Percentiles rank a stretch among this genome's conserved stretches.
Conservation (phyloP, 1,284 basidiomycete genomes). For the Stygiomarasmius scandens region DNA sequence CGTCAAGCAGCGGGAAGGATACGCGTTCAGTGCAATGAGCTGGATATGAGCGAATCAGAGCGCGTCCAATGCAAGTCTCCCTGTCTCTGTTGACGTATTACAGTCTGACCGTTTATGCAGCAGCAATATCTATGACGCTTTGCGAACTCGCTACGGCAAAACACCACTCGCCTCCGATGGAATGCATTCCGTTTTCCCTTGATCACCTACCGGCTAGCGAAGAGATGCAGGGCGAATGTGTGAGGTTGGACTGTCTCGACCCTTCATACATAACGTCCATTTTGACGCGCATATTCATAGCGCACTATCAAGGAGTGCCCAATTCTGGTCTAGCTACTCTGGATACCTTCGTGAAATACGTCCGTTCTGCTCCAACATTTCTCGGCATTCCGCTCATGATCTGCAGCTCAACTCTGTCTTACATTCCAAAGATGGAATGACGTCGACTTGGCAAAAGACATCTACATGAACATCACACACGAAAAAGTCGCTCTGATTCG, state of each 20-base stretch:
- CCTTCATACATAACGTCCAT: background rate
- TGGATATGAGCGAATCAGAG: conserved; percentile 61
- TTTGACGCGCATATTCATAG: conserved; percentile 35
- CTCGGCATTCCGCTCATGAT: conserved; percentile 19
- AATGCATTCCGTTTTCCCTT: conserved; percentile 53
- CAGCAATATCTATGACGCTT: conserved; percentile 74
- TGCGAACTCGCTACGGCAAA: conserved; percentile 75
- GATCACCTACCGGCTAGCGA: conserved; percentile 17
- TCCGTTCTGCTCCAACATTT: conserved; percentile 34
- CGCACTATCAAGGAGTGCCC: conserved; percentile 72
- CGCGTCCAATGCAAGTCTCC: conserved; percentile 59
- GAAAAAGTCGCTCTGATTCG: conserved; percentile 57
- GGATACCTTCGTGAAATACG: conserved; percentile 78
- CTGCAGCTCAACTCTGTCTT: conserved; percentile 69
- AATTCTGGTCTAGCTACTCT: conserved; percentile 83
- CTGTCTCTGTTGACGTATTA: no score
- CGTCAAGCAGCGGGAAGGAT: conserved; percentile 50
- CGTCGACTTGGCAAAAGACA: conserved; percentile 71
- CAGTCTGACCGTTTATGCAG: conserved; percentile 35
- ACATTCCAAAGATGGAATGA: conserved; percentile 73
- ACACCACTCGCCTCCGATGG: conserved; percentile 65
- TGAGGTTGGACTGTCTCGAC: conserved; percentile 52
- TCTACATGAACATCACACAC: conserved; percentile 65
- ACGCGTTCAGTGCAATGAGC: conserved; percentile 51
- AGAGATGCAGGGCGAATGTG: conserved; percentile 47